A percentile compares a stretch with the other conserved stretches of the same genome.
These are phyloP conservation scores for Phytophthora idaei DNA, from an alignment of 352 stramenopile species.

Conservation along the genomic window DNA sequence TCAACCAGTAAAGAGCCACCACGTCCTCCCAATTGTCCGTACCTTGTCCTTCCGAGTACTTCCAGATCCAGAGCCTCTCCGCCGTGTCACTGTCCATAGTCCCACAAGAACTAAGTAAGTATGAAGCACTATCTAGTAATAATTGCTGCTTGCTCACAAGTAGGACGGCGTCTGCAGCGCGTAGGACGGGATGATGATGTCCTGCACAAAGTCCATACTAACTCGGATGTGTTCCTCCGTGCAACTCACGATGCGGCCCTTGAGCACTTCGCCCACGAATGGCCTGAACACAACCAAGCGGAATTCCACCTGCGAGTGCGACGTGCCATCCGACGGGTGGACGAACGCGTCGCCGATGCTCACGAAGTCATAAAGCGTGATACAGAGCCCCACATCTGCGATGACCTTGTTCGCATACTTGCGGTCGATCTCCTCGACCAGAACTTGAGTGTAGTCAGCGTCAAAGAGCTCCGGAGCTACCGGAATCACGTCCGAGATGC, in stretches of 20 bases:
- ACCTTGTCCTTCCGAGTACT: slow-evolving; percentile 80
- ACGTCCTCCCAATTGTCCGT: not conserved
- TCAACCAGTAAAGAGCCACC: not conserved
- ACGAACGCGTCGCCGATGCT: slow-evolving; percentile 87
- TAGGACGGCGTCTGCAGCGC: slow-evolving; percentile 88
- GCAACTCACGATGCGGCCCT: slow-evolving; percentile 89
- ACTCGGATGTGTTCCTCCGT: slow-evolving; percentile 90
- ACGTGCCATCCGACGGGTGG: slow-evolving; percentile 85
- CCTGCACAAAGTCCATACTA: slow-evolving; percentile 91
- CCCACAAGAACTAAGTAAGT: not conserved
- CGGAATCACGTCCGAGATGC: slow-evolving; percentile 87
- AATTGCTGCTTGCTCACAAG: slow-evolving; percentile 42
- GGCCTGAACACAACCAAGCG: slow-evolving; percentile 90
- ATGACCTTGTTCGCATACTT: slow-evolving; percentile 93
- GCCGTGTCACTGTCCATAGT: slow-evolving; percentile 57
- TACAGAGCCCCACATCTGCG: slow-evolving; percentile 85
- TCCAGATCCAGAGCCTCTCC: slow-evolving; percentile 87
- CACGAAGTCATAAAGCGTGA: slow-evolving; percentile 91
- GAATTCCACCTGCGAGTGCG: slow-evolving; percentile 90
- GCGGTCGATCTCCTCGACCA: slow-evolving; percentile 89
- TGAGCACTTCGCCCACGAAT: slow-evolving; percentile 89
- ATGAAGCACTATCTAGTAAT: too few relatives aligned
- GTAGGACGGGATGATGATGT: slow-evolving; percentile 91
- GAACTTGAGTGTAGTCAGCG: slow-evolving; percentile 82
- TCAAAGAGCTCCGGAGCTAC: slow-evolving; percentile 83